A percentile compares a stretch with the other conserved stretches of the same genome.
These are phyloP conservation scores for Daedaleopsis nitida DNA, from an alignment of 768 basidiomycete species.

Conservation along the genomic window DNA sequence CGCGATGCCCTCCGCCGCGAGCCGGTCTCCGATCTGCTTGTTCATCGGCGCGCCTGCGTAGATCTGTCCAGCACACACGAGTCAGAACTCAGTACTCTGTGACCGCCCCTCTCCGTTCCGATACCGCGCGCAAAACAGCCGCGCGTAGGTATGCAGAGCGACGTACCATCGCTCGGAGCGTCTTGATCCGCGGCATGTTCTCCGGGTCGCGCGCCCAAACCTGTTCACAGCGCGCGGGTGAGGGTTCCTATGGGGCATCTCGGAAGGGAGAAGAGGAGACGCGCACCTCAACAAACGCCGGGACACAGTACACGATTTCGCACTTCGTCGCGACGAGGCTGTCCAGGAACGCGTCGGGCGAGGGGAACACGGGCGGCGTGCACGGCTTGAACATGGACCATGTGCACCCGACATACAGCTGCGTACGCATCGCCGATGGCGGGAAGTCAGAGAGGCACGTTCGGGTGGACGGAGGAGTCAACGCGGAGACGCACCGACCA, in stretches of 20 bases:
- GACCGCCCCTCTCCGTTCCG: no score
- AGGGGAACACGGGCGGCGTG: constrained; percentile 26
- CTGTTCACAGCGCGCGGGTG: background rate
- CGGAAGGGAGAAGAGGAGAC: background rate
- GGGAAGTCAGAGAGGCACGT: background rate
- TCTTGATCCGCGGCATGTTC: constrained; percentile 19
- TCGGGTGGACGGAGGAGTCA: background rate
- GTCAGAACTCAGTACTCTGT: background rate
- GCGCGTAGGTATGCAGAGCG: no score
- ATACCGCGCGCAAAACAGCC: no score
- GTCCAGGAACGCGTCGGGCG: constrained; percentile 16
- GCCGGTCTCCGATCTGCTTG: constrained; percentile 18
- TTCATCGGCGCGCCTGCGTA: constrained; percentile 19
- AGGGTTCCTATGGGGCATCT: background rate
- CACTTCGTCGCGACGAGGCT: constrained; percentile 11
- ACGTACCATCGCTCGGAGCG: constrained; percentile 16
- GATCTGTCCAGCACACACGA: background rate
- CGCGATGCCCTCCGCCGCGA: constrained; percentile 15
- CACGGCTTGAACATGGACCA: constrained; percentile 28
- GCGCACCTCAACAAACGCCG: constrained; percentile 19
- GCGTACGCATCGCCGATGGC: background rate
- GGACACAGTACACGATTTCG: constrained; percentile 21
- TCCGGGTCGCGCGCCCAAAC: constrained; percentile 21
- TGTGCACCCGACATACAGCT: constrained; percentile 18
- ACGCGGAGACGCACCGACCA: background rate